Evolutionary conservation across 129 eudicot genomes (phyloP), one percentile per base, ranked within the genome.

Genomic region (Chrysanthemum makinoi): DNA sequence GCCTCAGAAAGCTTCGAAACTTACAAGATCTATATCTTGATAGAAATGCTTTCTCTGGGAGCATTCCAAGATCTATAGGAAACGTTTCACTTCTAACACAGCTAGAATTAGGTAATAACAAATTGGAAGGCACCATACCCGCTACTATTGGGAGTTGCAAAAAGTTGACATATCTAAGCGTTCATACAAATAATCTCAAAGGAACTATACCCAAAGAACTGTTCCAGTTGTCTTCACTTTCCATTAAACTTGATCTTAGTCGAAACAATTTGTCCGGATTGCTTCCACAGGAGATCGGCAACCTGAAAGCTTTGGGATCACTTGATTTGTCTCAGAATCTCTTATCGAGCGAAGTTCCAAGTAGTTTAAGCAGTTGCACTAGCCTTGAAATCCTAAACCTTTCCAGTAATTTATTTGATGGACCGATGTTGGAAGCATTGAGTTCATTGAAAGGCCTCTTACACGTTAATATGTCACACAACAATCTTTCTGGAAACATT

Each of bases 331-430:
- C 82, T 19, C 19, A 35, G 14, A 78, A 78, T 24, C 35, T 4
- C 30, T 66, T 79, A 24, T 20, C 79, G 1, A 69, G 78, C 47
- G 78, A 79, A 14, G 39, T 79, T 73, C 78, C 78, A 28, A 46
- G 68, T 7, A 24, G 49, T 33, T 0, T 79, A 17, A 49, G 78
- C 11, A 14, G 62, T 2, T 78, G 78, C 58, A 19, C 20, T 3
- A 72, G 65, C 33, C 57, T 79, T 28, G 55, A 66, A 35, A 8
- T 2, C 17, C 10, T 79, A 46, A 5, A 58, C 5, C 15, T 79
- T 44, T 68, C 67, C 0, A 14, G 56, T 15, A 79, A 79, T 56
- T 56, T 49, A 3, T 78, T 78, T 55, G 33, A 65, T 28, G 82
- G 82, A 44, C 30, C 16, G 14, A 19, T 78, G 2, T 69, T 74